Evolutionary conservation across 805 yeast genomes (phyloP), one percentile per base, ranked within the genome.

Genomic region (Metschnikowia matae): DNA sequence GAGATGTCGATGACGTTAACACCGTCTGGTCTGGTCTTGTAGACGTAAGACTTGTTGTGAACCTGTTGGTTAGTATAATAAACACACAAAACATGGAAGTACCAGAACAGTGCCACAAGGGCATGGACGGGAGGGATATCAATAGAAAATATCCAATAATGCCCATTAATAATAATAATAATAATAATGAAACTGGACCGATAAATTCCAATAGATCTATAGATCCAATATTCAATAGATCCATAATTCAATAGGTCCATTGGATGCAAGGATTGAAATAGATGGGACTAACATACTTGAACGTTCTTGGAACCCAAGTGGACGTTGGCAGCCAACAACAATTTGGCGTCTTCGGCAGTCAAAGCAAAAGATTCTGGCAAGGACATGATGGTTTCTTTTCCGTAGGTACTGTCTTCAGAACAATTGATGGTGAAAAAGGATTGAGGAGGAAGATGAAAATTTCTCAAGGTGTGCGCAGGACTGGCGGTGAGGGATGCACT

Each of bases 301-400:
- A 92, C 96, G 89, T 94, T 94, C 89, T 94, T 94, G 77, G 98
- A 85, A 79, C 99, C 99, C 77, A 94, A 87, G 84, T 94, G 99
- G 71, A 85, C 89, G 89, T 92, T 92, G 77, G 99, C 99, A 77
- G 99, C 98, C 82, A 94, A 86, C 80, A 94, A 84, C 77, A 92
- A 88, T 84, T 94, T 94, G 81, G 96, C 96, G 81, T 91, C 97
- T 82, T 89, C 97, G 78, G 90, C 89, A 77, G 97, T 89, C 79
- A 88, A 85, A 77, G 85, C 89, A 79, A 86, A 84, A 71, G 89
- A 81, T 79, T 87, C 89, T 76, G 92, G 91, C 78, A 84, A 80
- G 71, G 90, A 84, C 90, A 85, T 85, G 62, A 59, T 68, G 55
- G 56, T 51, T 57, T 43, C 54, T 54, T 51, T 50, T 52, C 52